Conservation (phyloP, 441 rosid species). For the Metrosideros polymorpha region DNA sequence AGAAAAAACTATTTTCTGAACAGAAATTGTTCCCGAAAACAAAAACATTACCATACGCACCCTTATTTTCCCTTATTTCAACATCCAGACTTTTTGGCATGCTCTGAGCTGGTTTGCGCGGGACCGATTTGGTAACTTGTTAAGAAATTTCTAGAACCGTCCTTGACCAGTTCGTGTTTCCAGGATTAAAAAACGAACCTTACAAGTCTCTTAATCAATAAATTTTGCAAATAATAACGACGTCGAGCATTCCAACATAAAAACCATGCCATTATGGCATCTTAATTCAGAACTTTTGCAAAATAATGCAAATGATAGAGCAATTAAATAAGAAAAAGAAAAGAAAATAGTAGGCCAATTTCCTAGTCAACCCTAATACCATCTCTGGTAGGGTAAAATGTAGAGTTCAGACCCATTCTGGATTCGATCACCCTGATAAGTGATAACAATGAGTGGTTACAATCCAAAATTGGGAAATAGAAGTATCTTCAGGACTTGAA, state of each 20-base stretch:
- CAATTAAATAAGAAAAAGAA: not conserved
- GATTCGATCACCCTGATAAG: fast-evolving
- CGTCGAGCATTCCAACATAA: fast-evolving
- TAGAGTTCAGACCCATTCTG: no score
- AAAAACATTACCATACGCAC: no score
- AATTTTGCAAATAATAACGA: not conserved
- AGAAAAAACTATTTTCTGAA: no score
- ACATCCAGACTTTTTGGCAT: no score
- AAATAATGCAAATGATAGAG: not conserved
- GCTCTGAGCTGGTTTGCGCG: no score
- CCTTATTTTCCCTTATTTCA: no score
- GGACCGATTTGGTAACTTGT: not conserved
- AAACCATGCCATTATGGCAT: fast-evolving
- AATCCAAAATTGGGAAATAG: fast-evolving
- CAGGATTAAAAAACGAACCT: not conserved
- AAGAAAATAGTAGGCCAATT: fast-evolving
- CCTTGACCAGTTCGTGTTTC: not conserved
- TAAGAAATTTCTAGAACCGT: not conserved
- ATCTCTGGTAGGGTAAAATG: fast-evolving
- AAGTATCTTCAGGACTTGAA: not conserved
- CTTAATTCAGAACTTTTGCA: fast-evolving
- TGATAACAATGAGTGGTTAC: not conserved
- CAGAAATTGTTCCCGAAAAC: no score
- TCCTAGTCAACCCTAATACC: fast-evolving
- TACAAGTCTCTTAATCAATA: fast-evolving